Evolutionary conservation across 768 basidiomycete species (phyloP), one percentile per base, ranked within the genome.

Genomic region (Mycena alexandri): DNA sequence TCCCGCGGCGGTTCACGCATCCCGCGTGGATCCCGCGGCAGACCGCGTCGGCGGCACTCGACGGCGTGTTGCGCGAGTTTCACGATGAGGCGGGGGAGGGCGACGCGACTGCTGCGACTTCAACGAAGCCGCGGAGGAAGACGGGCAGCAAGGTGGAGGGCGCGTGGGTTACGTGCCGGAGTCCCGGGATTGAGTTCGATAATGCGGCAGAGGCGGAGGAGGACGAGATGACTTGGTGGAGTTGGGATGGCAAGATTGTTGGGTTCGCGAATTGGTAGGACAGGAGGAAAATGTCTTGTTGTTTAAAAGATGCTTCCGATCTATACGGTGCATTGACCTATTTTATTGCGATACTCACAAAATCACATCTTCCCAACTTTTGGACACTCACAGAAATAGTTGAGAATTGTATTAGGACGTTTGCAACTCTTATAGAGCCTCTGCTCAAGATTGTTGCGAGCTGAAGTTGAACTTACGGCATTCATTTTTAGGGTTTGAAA

Each of bases 181-280:
- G 48, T 25, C 80, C 77, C 6, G 56, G 76, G 36, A 50, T 75
- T 29, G 71, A 69, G 46, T 58, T 56, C 13, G 12, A 42, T 1
- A 73, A 72, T 38, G 38, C 25, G 68, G 63, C 8, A 60, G 34
- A 14, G 63, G 53, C 19, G 63, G 75, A 77, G 38, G 76, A 75
- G 50, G 76, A 80, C 46, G 86, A 88, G 63, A 83, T 87, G 85
- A 87, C 87, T 50, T 88, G 87, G 87, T 88, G 87, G 87, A 85
- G 80, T 60, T 88, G 87, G 87, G 85, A 88, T 74, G 86, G 86
- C 2, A 85, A 84, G 68, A 73, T 88, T 58, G 79, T 80, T 14
- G 87, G 87, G 3, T 84, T 88, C 68, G 76, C 80, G 25, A 85
- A 86, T 41, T 87, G 86, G 85, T 86, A 74, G 52, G 36, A 42